A percentile compares a stretch with the other conserved stretches of the same genome.
phyloP scores from a whole-genome alignment of 2,329 filamentous ascomycete genomes.

The Alternaria alternata region DNA sequence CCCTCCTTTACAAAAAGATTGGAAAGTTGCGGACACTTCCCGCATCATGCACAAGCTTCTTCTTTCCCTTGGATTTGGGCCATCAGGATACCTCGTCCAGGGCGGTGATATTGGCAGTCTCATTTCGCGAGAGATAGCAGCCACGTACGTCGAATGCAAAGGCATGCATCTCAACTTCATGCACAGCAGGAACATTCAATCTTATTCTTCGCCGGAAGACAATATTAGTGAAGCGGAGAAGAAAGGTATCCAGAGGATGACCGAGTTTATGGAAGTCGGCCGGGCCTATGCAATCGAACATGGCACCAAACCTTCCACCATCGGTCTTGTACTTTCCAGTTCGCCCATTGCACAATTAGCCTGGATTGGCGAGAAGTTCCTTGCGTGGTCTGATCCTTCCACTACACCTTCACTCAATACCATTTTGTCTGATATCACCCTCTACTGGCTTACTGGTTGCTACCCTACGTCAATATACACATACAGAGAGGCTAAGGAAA shows the following conservation, averaged over 20 bases:
- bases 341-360: slow-evolving; percentile 65
- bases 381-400: slow-evolving; percentile 60
- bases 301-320: slow-evolving; percentile 63
- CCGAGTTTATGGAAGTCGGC: slow-evolving; percentile 54
- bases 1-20: slow-evolving; percentile 58
- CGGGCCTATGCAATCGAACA: slow-evolving; percentile 63
- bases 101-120: slow-evolving; percentile 65
- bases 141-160: slow-evolving; percentile 57
- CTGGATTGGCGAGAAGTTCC: slow-evolving; percentile 67
- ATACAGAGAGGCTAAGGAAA: slow-evolving; percentile 52
- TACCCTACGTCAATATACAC: slow-evolving; percentile 60
- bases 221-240: slow-evolving; percentile 47
- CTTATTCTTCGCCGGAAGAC: slow-evolving; percentile 26
- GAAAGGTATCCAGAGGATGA: slow-evolving; percentile 47
- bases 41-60: slow-evolving; percentile 62
- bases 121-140: slow-evolving; percentile 55
- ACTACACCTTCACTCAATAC: slow-evolving; percentile 48
- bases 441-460: slow-evolving; percentile 66
- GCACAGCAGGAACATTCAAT: slow-evolving; percentile 28
- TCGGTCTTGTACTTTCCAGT: slow-evolving; percentile 62
- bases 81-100: slow-evolving; percentile 61
- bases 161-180: slow-evolving; percentile 49
- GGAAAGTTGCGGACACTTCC: slow-evolving; percentile 51
- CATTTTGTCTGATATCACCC: slow-evolving; percentile 59
- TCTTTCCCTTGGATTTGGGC: slow-evolving; percentile 60